Base-by-base conservation (phyloP, 768 basidiomycete genomes). In the Lyophyllum atratum region DNA sequence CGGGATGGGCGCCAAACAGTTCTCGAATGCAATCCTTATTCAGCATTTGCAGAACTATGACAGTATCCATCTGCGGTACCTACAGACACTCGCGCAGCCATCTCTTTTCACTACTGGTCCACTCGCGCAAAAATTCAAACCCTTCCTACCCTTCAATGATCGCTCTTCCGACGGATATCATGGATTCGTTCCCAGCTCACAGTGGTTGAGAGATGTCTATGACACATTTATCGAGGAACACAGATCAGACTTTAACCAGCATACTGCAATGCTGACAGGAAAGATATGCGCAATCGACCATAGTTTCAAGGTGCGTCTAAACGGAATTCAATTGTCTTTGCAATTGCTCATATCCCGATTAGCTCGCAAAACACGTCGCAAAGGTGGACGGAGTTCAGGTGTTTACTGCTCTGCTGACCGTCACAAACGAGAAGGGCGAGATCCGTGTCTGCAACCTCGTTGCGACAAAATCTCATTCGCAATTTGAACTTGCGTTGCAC, bases 401-500 rank as follows among this genome's bases (percentile, higher is more conserved):
- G 9, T 73, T 72, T 52, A 56, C 56, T 19, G 67, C 60, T 8
- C 43, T 71, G 6, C 61, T 66, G 22, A 69, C 66, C 9, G 52
- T 64, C 5, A 66, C 65, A 12, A 74, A 74, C 49, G 56, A 73
- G 53, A 62, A 66, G 22, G 66, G 60, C 1, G 63, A 74, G 45
- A 64, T 69, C 22, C 52, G 64, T 4, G 55, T 62, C 2, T 62
- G 59, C 15, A 59, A 51, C 10, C 57, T 74, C 8, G 66, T 66
- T 9, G 59, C 70, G 2, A 74, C 72, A 0, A 76, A 73, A 53
- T 59, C 71, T 0, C 74, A 76, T 45, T 56, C 62, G 0, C 68
- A 75, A 33, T 72, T 64, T 45, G 66, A 68, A 22, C 55, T 61
- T 2, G 68, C 68, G 0, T 58, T 76, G 0, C 31, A 24, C 6